A percentile compares a stretch with the other conserved stretches of the same genome.
These are phyloP conservation scores for Diaporthe sp. DNA, from an alignment of 2,329 filamentous ascomycete genomes.

Conservation along the genomic window DNA sequence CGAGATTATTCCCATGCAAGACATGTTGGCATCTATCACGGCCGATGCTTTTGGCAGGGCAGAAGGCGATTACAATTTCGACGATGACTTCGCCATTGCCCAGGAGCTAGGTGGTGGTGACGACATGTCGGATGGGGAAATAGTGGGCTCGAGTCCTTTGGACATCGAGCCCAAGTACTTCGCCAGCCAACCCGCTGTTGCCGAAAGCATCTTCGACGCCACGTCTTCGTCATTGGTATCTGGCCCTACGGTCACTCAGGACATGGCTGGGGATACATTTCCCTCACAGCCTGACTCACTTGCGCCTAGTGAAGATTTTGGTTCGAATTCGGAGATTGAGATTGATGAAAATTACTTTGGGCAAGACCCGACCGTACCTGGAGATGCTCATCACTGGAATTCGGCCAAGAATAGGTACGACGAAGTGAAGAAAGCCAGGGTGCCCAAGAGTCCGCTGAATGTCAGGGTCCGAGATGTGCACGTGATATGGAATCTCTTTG, in stretches of 20 bases:
- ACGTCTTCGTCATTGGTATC: constrained; percentile 55
- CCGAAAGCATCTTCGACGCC: constrained; percentile 65
- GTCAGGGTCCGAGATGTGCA: constrained; percentile 89
- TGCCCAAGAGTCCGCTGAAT: constrained; percentile 78
- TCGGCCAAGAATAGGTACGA: constrained; percentile 83
- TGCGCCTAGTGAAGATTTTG: constrained; percentile 29
- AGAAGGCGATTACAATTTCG: constrained; percentile 73
- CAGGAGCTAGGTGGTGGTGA: constrained; percentile 62
- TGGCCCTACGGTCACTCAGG: constrained; percentile 56
- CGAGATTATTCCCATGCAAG: constrained; percentile 85
- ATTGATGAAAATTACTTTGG: constrained; percentile 86
- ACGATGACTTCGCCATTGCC: constrained; percentile 72
- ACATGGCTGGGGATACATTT: constrained; percentile 45
- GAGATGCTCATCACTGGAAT: constrained; percentile 84
- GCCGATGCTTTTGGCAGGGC: constrained; percentile 82
- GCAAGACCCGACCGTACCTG: constrained; percentile 70
- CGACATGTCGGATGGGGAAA: constrained; percentile 54
- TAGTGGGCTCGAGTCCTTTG: constrained; percentile 50
- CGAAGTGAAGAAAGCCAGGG: constrained; percentile 71
- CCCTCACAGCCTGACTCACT: constrained; percentile 28
- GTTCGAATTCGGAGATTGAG: constrained; percentile 44
- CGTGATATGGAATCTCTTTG: constrained; percentile 97
- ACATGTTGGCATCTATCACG: constrained; percentile 91
- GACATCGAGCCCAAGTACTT: constrained; percentile 50
- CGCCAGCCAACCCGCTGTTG: constrained; percentile 51